Evolutionary conservation across 257 asterid genomes (phyloP).

Genomic region (Scutellaria barbata): DNA sequence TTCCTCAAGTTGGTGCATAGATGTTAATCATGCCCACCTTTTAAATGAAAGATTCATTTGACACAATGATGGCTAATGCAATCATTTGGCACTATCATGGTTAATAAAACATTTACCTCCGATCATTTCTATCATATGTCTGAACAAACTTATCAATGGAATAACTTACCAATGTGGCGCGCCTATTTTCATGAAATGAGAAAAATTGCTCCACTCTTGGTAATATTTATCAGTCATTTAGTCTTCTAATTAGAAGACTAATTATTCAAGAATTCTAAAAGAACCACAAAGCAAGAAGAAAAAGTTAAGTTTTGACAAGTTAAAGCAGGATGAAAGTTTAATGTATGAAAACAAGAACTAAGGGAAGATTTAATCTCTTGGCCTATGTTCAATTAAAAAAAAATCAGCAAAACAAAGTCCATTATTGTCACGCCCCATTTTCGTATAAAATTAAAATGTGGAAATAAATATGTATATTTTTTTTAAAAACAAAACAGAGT

Average conservation of each 20-base stretch:
- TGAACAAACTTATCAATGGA: neutral
- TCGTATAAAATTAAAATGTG: no score
- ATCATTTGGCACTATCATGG: neutral
- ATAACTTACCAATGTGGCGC: neutral
- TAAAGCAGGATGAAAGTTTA: neutral
- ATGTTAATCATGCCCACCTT: neutral
- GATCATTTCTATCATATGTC: neutral
- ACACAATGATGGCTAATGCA: no score
- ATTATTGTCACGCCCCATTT: no score
- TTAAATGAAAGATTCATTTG: no score
- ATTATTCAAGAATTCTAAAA: neutral
- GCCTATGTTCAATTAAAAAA: constrained; percentile 7
- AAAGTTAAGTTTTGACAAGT: neutral
- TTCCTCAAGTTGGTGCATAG: no score
- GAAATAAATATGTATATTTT: no score
- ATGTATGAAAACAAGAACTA: neutral
- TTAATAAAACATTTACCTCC: constrained; percentile 7
- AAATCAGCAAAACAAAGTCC: neutral
- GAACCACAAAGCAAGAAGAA: neutral
- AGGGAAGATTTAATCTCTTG: neutral
- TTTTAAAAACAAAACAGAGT: no score
- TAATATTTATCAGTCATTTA: neutral
- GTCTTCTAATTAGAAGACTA: neutral
- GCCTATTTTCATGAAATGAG: neutral
- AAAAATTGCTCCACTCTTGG: neutral